Percentiles rank a stretch among this genome's conserved stretches.
Evolutionary conservation across 2,329 filamentous ascomycete genomes (phyloP).

Genomic region (Akanthomyces dipterigenus): DNA sequence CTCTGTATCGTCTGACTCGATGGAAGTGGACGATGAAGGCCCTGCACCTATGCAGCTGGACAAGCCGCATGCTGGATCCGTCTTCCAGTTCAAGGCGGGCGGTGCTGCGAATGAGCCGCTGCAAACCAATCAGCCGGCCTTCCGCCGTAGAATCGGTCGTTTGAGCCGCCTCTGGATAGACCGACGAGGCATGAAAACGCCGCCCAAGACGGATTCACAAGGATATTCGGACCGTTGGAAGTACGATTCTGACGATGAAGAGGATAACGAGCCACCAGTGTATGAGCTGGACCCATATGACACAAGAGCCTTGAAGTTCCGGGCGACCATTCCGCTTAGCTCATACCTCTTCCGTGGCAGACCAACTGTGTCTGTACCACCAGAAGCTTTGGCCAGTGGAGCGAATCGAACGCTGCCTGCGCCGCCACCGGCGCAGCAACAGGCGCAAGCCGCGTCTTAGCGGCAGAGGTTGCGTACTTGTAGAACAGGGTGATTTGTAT

Average conservation of each 20-base stretch:
- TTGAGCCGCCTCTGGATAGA: conserved; percentile 85
- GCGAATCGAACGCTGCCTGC: conserved; percentile 13
- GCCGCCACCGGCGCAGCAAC: conserved; percentile 15
- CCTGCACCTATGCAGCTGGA: conserved; percentile 37
- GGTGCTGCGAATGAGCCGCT: conserved; percentile 30
- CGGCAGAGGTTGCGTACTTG: neutral
- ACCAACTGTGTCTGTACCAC: conserved; percentile 22
- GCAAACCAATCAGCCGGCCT: conserved; percentile 52
- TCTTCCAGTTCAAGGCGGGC: conserved; percentile 42
- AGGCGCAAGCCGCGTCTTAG: conserved; percentile 17
- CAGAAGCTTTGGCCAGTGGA: conserved; percentile 17
- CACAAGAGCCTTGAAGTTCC: conserved; percentile 51
- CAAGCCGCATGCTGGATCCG: conserved; percentile 24
- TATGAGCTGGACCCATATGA: conserved; percentile 71
- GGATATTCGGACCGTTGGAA: conserved; percentile 66
- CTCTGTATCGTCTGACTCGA: conserved; percentile 46
- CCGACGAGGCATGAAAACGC: conserved; percentile 58
- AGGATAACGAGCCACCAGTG: conserved; percentile 61
- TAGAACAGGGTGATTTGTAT: conserved; percentile 14
- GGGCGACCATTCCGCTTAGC: conserved; percentile 50
- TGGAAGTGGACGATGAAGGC: conserved; percentile 47
- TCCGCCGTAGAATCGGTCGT: conserved; percentile 77
- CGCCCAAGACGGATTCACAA: conserved; percentile 37
- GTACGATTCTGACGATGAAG: conserved; percentile 81
- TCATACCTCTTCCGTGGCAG: conserved; percentile 34